Percentiles rank a stretch among this genome's conserved stretches.
Conservation (phyloP, 1,284 basidiomycete species). For the Moesziomyces sp. region DNA sequence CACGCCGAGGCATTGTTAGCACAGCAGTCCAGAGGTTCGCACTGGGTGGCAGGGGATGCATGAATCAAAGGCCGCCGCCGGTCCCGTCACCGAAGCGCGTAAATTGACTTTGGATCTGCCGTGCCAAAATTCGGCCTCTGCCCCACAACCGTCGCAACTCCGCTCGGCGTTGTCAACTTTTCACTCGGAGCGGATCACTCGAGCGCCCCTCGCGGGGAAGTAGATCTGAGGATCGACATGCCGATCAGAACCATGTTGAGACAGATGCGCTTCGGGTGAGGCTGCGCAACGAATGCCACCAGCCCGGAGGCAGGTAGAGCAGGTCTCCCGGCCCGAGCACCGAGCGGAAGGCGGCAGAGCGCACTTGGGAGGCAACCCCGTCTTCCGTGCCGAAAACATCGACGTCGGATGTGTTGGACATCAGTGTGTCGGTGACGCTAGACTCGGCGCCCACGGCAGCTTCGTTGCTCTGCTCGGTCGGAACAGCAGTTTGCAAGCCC, state of each 20-base stretch:
- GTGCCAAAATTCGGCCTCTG: background rate
- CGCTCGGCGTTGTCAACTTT: background rate
- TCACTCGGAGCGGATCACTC: background rate
- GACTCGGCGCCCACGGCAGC: background rate
- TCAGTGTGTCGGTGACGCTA: constrained; percentile 26
- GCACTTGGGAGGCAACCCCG: constrained; percentile 5
- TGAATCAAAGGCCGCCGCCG: background rate
- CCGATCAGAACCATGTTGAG: constrained; percentile 35
- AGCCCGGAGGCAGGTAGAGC: constrained; percentile 55
- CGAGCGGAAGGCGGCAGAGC: constrained; percentile 19
- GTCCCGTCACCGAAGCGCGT: background rate
- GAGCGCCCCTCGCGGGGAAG: too few species aligned
- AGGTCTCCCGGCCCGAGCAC: constrained; percentile 53
- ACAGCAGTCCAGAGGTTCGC: too few species aligned
- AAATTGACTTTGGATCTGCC: background rate
- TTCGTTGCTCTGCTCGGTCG: too few species aligned
- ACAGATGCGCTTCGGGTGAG: constrained; percentile 37
- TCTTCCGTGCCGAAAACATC: constrained; percentile 34
- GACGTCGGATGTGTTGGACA: constrained; percentile 49
- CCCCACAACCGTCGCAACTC: background rate
- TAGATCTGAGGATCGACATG: too few species aligned
- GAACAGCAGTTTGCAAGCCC: background rate
- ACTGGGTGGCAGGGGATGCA: too few species aligned
- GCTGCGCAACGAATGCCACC: constrained; percentile 58
- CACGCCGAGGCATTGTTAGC: too few species aligned